Conservation (phyloP, 768 basidiomycete species). For the Suillus spraguei region DNA sequence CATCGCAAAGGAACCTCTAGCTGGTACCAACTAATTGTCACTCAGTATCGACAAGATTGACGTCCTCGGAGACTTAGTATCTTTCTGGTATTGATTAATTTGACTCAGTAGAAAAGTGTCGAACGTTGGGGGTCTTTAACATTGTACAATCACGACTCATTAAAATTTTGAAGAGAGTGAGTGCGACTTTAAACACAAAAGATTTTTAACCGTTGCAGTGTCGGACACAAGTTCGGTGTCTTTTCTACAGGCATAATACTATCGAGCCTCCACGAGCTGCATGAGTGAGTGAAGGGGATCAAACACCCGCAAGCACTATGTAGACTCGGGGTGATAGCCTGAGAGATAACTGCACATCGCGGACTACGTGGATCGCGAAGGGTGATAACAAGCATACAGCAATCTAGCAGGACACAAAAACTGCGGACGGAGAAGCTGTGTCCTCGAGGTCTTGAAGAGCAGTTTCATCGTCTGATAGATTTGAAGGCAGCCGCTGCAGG, state of each 20-base stretch:
- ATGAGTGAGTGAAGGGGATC: no score
- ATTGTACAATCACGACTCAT: neutral
- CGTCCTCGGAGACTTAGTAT: neutral
- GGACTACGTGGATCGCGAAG: neutral
- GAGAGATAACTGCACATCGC: no score
- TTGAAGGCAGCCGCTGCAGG: neutral
- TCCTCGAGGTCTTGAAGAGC: neutral
- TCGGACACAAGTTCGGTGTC: neutral
- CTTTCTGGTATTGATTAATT: neutral
- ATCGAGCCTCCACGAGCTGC: no score
- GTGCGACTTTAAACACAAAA: neutral
- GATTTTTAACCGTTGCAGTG: neutral
- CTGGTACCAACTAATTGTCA: neutral
- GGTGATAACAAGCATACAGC: neutral
- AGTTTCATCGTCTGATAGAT: neutral
- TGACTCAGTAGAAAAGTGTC: neutral
- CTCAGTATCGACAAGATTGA: neutral
- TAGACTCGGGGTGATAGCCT: no score
- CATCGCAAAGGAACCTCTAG: conserved; percentile 12
- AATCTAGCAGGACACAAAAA: neutral
- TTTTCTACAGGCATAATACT: neutral
- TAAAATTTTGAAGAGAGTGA: neutral
- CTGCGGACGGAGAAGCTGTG: neutral
- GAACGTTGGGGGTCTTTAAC: neutral
- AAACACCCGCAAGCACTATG: no score